Base-by-base conservation (phyloP, 208 protist species). In the Acanthamoeba culbertsoni region DNA sequence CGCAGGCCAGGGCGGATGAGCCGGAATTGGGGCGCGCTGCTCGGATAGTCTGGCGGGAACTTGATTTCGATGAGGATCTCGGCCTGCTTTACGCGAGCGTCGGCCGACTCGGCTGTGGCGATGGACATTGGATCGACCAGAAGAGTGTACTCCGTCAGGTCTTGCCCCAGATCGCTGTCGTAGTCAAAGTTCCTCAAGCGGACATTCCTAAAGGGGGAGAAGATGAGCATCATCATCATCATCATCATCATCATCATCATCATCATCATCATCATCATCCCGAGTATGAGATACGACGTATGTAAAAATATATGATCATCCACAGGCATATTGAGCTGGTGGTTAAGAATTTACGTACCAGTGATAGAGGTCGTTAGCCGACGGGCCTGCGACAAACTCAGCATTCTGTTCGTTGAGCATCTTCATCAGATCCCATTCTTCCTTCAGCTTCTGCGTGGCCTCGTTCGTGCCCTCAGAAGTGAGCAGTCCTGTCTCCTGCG, bases 341-440 rank as follows among this genome's bases (percentile, higher is more conserved):
- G n/a, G n/a, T n/a, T n/a, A n/a, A n/a, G 31, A 10, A 75, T 35
- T 12, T 10, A 75, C 2, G n/a, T 62, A 68, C 86, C 86, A 92
- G 62, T 92, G 86, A 31, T 77, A 92, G 59, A 92, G 86, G 31
- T 92, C 86, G 26, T 92, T 77, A 28, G 43, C 86, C 8, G 86
- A 77, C 16, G 86, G 86, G 18, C 43, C 86, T 33, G 63, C 86
- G 20, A 42, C 48, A 31, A 92, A 77, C 28, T 59, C 31, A 5
- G 43, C 18, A 23, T 92, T 51, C 33, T 51, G 55, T 4, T 71
- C 46, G n/a, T 77, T 92, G 42, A 77, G 55, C 86, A 63, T 43
- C 43, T 77, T 71, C 86, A 92, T 71, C 43, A 77, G 14, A 16
- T 77, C 86, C 86, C 37, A 59, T 31, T 92, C 86, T n/a, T 77